Conservation (phyloP, 2,329 filamentous ascomycete genomes). For the Rhynchosporium secalis region DNA sequence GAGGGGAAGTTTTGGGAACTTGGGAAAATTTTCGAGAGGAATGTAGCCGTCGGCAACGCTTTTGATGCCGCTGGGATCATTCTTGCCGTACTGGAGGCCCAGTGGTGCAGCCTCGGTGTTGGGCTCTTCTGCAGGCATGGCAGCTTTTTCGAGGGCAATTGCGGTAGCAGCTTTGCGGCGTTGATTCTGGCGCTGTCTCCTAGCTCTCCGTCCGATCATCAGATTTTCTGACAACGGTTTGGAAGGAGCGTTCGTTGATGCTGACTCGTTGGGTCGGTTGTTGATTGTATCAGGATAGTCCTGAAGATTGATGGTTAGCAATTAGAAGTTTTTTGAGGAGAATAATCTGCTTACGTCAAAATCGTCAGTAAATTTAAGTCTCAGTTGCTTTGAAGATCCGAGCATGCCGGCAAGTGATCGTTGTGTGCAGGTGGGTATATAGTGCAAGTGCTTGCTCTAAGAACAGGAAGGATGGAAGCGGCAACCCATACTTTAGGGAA, state of each 20-base stretch:
- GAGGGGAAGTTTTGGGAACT: slow-evolving; percentile 7
- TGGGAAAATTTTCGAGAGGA: background rate
- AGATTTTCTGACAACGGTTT: background rate
- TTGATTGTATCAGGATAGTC: background rate
- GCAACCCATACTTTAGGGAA: background rate
- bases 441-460: background rate
- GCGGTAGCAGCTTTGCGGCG: background rate
- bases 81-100: slow-evolving; percentile 4
- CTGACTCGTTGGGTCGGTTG: background rate
- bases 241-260: background rate
- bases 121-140: background rate
- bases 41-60: slow-evolving; percentile 8
- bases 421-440: background rate
- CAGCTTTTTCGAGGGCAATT: background rate
- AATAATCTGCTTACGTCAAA: background rate
- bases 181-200: background rate
- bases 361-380: background rate
- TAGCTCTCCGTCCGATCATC: background rate
- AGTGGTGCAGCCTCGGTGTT: background rate
- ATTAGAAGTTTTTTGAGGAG: background rate
- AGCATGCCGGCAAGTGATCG: background rate
- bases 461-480: background rate
- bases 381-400: background rate
- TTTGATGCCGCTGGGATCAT: slow-evolving; percentile 8
- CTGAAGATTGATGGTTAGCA: background rate